Evolutionary conservation across 2,329 filamentous ascomycete genomes (phyloP).

Genomic region (Rutstroemia sp.): DNA sequence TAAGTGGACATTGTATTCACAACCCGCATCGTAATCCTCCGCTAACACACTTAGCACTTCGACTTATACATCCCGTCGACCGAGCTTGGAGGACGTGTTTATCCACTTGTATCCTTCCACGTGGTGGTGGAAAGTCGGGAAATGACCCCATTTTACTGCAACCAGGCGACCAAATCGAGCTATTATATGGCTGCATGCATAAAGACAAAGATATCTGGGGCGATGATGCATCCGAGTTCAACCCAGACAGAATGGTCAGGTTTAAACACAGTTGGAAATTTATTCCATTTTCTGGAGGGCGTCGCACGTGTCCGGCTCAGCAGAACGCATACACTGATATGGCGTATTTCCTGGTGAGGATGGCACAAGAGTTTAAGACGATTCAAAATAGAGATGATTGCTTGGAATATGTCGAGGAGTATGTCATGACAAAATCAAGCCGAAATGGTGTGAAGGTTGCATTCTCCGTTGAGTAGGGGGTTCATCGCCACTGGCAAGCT

Average conservation of each 20-base stretch:
- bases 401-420: not conserved
- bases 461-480: not conserved
- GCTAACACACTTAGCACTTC: slow-evolving; percentile 17
- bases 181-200: slow-evolving; percentile 29
- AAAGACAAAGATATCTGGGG: slow-evolving; percentile 33
- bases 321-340: slow-evolving; percentile 5
- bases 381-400: slow-evolving; percentile 4
- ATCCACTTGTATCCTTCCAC: slow-evolving; percentile 17
- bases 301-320: slow-evolving; percentile 5
- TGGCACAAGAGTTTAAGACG: slow-evolving; percentile 2
- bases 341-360: not conserved
- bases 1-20: slow-evolving; percentile 26
- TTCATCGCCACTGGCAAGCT: no score
- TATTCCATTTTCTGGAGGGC: slow-evolving; percentile 2
- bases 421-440: slow-evolving; percentile 1
- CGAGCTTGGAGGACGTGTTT: slow-evolving; percentile 1
- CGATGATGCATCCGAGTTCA: slow-evolving; percentile 30
- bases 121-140: slow-evolving; percentile 25
- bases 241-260: slow-evolving; percentile 34
- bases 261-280: slow-evolving; percentile 25
- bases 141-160: slow-evolving; percentile 22
- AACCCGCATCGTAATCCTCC: not conserved
- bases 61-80: slow-evolving; percentile 32
- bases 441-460: slow-evolving; percentile 1
- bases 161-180: slow-evolving; percentile 14